Evolutionary conservation across 169 alveolate species (phyloP), one percentile per base, ranked within the genome.

Genomic region (Eimeria maxima): DNA sequence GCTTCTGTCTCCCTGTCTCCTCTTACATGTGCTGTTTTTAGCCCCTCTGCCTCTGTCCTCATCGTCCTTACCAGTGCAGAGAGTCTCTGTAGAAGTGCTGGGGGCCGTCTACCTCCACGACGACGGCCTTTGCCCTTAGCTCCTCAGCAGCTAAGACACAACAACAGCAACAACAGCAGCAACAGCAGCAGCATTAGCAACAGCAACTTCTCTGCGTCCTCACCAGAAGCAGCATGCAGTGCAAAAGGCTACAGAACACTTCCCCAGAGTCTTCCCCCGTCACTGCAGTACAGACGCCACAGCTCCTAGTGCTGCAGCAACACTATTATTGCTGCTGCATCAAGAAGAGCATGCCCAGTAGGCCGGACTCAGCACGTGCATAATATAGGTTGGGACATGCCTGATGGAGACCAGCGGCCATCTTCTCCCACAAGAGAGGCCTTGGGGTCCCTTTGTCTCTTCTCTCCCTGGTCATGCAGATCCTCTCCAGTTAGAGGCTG

Each of bases 51-150:
- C 8, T 65, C 4, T 65, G 76, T 0, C 76, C 27, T 24, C 76
- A 14, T 33, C 53, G 13, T 33, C 55, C 96, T 38, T n/a, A 93
- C 96, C 96, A 93, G 87, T 93, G 96, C 50, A 81, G 74, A 14
- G 94, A 93, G 67, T 93, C 93, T 22, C 93, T 83, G 53, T 93
- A 93, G 38, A 93, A 93, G 60, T 93, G 96, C 80, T 93, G 96
- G 20, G 96, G 96, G 73, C 96, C 96, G 38, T 93, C 96, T 69
- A 93, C 96, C 53, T 93, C 96, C 18, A 93, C 74, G 14, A 93
- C 93, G 6, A 93, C 80, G 22, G 93, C 96, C 67, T 63, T 50
- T 45, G 86, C 73, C 76, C 38, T 69, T 27, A 93, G 88, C 65
- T 67, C 80, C 38, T 93, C 91, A 38, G 74, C 93, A 80, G 92